Evolutionary conservation across 2,329 filamentous ascomycete genomes (phyloP).

Genomic region (Boeremia exigua): DNA sequence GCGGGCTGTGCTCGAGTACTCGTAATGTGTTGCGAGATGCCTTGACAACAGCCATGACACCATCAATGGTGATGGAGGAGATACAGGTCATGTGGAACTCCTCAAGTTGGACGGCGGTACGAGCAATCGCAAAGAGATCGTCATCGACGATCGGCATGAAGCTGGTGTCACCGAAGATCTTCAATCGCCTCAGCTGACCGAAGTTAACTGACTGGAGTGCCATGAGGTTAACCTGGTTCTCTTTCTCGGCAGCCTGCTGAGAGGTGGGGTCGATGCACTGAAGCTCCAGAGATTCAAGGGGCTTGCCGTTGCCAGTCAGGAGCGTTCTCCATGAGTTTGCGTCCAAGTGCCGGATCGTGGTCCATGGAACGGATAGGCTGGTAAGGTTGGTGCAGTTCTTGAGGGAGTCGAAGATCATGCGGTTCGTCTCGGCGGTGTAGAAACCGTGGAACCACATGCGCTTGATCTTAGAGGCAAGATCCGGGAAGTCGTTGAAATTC

Average conservation of each 20-base stretch:
- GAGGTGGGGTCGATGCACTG: slow-evolving; percentile 57
- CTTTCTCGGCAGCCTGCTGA: slow-evolving; percentile 50
- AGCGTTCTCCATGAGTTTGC: slow-evolving; percentile 57
- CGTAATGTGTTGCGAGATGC: slow-evolving; percentile 56
- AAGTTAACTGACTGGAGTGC: slow-evolving; percentile 59
- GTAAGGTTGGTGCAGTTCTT: slow-evolving; percentile 56
- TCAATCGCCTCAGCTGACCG: slow-evolving; percentile 56
- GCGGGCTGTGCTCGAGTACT: slow-evolving; percentile 61
- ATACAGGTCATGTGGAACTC: slow-evolving; percentile 62
- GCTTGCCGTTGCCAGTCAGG: slow-evolving; percentile 52
- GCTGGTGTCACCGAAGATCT: slow-evolving; percentile 61
- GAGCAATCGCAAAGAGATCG: slow-evolving; percentile 58
- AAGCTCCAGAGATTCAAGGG: slow-evolving; percentile 59
- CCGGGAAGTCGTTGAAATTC: slow-evolving; percentile 54
- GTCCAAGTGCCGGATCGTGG: slow-evolving; percentile 57
- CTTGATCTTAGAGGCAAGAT: slow-evolving; percentile 56
- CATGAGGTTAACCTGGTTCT: slow-evolving; percentile 52
- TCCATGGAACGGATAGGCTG: slow-evolving; percentile 60
- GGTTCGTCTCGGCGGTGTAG: slow-evolving; percentile 58
- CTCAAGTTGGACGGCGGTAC: slow-evolving; percentile 58
- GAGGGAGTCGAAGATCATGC: slow-evolving; percentile 57
- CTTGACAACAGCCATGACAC: slow-evolving; percentile 60
- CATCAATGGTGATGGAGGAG: slow-evolving; percentile 59
- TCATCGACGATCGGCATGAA: slow-evolving; percentile 59
- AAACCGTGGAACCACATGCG: slow-evolving; percentile 64